phyloP scores from a whole-genome alignment of 2,329 filamentous ascomycete species.

The Fusarium fracticaudum region DNA sequence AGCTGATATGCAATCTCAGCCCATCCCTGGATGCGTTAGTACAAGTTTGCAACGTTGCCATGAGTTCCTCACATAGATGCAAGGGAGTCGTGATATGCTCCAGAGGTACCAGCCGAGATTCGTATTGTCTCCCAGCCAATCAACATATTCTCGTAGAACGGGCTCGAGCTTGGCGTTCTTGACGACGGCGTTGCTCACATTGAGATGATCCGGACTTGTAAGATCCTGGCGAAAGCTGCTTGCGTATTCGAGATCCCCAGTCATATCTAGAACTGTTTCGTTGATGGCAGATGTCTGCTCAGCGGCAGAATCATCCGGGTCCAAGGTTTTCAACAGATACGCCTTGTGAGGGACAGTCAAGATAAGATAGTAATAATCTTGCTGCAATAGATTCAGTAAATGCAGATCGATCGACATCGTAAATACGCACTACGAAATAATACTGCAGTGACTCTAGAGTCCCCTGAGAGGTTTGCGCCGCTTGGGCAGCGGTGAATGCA shows the following conservation, averaged over 20 bases:
- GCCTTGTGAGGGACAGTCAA: not conserved
- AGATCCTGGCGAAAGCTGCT: not conserved
- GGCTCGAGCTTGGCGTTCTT: not conserved
- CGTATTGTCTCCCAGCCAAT: not conserved
- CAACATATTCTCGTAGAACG: not conserved
- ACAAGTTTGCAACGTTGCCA: accelerated
- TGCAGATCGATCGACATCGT: not conserved
- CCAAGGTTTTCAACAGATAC: not conserved
- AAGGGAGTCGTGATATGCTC: not conserved
- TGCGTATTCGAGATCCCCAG: not conserved
- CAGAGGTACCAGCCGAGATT: not conserved
- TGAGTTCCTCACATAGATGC: accelerated
- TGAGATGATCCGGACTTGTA: not conserved
- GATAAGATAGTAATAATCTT: not conserved
- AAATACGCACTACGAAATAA: accelerated
- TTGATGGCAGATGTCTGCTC: not conserved
- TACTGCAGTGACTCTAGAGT: not conserved
- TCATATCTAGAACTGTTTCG: not conserved
- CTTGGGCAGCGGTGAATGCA: not conserved
- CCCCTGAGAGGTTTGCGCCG: not conserved
- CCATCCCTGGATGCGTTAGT: not conserved
- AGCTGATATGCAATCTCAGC: not conserved
- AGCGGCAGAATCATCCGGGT: not conserved
- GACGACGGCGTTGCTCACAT: not conserved
- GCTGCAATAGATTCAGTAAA: not conserved